These are phyloP conservation scores for Trichoderma afroharzianum DNA, from an alignment of 2,329 filamentous ascomycete species.

Conservation along the genomic window DNA sequence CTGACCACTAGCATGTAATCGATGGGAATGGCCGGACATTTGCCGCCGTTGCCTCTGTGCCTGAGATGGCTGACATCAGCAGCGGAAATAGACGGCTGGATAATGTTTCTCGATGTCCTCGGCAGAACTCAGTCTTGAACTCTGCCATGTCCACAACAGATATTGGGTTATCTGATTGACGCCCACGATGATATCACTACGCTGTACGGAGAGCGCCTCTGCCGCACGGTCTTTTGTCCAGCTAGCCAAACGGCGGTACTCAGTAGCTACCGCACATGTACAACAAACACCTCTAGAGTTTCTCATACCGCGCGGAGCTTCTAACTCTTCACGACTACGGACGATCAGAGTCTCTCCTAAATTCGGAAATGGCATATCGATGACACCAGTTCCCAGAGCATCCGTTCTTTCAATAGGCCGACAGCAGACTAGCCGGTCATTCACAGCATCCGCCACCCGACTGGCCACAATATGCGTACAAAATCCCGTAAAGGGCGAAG, in stretches of 20 bases:
- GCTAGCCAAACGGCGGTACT: conserved; percentile 36
- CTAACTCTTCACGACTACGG: conserved; percentile 15
- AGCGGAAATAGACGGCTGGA: conserved; percentile 14
- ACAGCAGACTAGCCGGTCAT: conserved; percentile 26
- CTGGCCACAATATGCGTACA: conserved; percentile 48
- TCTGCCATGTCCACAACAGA: conserved; percentile 13
- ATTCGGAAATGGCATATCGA: not conserved
- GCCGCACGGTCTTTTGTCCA: conserved; percentile 41
- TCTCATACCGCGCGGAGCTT: conserved; percentile 35
- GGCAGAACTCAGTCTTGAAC: not conserved
- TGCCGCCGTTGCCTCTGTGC: not conserved
- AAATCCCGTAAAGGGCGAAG: conserved; percentile 77
- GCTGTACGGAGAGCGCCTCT: conserved; percentile 39
- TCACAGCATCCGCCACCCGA: conserved; percentile 36
- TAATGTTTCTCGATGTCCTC: not conserved
- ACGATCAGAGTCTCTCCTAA: not conserved
- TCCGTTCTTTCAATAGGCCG: not conserved
- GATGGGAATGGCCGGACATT: not conserved
- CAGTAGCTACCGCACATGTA: conserved; percentile 25
- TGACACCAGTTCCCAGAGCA: not conserved
- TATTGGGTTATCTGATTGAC: not conserved
- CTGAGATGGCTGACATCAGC: conserved; percentile 3
- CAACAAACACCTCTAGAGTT: conserved; percentile 35
- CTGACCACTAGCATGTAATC: not conserved
- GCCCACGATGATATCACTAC: conserved; percentile 33